Percentiles rank a stretch among this genome's conserved stretches.
Conservation (phyloP, 345 rosid genomes). For the Arabidopsis suecica region DNA sequence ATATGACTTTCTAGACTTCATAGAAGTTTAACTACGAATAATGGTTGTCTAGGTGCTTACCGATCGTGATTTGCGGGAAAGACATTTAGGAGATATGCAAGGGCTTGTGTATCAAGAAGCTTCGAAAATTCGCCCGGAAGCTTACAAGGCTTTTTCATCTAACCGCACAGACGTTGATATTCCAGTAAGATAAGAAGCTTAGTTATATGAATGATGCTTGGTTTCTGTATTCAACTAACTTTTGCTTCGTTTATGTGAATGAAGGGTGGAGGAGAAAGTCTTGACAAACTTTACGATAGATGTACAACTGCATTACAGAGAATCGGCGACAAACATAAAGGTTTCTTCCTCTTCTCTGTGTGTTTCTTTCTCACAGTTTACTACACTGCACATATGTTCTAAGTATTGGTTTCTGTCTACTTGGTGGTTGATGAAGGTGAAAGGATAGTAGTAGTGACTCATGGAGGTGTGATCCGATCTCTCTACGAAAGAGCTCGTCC, state of each 20-base stretch:
- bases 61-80: constrained; percentile 70
- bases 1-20: background rate
- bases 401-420: constrained; percentile 1
- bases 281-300: constrained; percentile 68
- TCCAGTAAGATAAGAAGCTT: constrained; percentile 61
- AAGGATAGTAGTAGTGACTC: constrained; percentile 68
- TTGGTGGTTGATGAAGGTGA: constrained; percentile 56
- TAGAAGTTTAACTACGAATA: constrained; percentile 1
- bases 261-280: constrained; percentile 93
- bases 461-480: constrained; percentile 77
- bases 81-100: constrained; percentile 87
- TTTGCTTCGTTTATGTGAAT: constrained; percentile 1
- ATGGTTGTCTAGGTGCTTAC: constrained; percentile 58
- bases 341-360: constrained; percentile 34
- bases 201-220: background rate
- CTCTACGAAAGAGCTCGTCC: constrained; percentile 72
- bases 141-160: constrained; percentile 68
- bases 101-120: constrained; percentile 69
- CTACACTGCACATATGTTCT: background rate
- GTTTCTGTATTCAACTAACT: background rate
- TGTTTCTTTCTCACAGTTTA: background rate
- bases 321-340: constrained; percentile 73
- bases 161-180: constrained; percentile 64
- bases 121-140: constrained; percentile 51
- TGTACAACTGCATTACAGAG: constrained; percentile 68